Base-by-base conservation (phyloP, 225 moss, liverwort and hornwort genomes). In the Thuidium tamariscinum region DNA sequence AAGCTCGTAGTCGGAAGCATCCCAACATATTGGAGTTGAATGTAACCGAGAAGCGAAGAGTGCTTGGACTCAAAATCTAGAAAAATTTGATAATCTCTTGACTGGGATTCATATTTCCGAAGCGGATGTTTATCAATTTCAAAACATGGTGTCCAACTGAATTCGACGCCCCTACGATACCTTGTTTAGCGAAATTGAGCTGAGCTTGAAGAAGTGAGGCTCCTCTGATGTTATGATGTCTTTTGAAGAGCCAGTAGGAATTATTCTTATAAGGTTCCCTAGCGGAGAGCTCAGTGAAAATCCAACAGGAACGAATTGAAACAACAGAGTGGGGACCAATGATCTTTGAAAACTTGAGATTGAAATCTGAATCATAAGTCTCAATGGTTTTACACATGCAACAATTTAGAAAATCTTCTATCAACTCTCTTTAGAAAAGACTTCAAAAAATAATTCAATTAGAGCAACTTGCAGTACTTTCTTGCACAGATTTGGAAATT, bases 381-480 rank as follows among this genome's bases (percentile, higher is more conserved):
- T 13, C 0, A 11, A 11, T 11, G 20, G 20, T 20, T 32, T 2
- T 21, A 3, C 1, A 7, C 1, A 67, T 67, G 11, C 3, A 12
- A 17, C 12, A 67, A 0, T 11, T 0, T 12, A 0, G 11, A 11
- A 21, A 36, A 36, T 1, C 6, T 11, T 66, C 0, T 21, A 21
- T 36, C 11, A 13, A 22, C 2, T 13, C 1, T 22, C 4, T 5
- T 22, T 23, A 0, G 13, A 16, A 36, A 68, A 0, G 4, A 37
- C 13, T 7, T 4, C 13, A 68, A 23, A 3, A 0, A n/a, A 39
- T 4, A 69, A 13, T 39, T 25, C 39, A 7, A 12, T 23, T 13
- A 13, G 13, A 7, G 5, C 2, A 12, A 13, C 7, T 1, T 37
- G 10, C 12, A 21, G 0, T 11, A 9, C 5, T 21, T 21, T 10